Evolutionary conservation across 805 yeast species (phyloP), one percentile per base, ranked within the genome.

Genomic region (Brettanomyces custersianus): DNA sequence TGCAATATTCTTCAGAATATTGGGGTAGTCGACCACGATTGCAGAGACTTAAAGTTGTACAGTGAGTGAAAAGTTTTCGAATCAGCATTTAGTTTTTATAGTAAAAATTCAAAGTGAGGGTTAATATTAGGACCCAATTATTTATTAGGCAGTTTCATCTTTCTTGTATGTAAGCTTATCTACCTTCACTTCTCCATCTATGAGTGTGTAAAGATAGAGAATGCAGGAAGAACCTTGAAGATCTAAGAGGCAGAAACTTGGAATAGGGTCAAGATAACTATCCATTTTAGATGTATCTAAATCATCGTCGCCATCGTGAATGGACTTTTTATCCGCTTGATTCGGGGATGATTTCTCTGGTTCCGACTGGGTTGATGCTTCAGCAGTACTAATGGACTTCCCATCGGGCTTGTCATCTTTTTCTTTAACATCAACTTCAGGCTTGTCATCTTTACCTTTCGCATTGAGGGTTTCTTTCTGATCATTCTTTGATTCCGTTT

Each of bases 161-260:
- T 77, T 78, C 28, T 78, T 63, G 49, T 77, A 80, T 20, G 74
- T 72, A 31, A 85, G 81, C 59, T 87, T 87, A 54, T 90, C 96
- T 15, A 92, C 96, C 54, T 83, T 84, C 23, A 92, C 88, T 40
- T 86, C 94, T 2, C 79, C 86, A 42, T 77, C 79, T 28, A 81
- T 65, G 48, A 78, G 66, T 9, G 92, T 82, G 65, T 92, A 92
- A 40, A 92, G 81, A 59, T 82, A 92, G 20, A 88, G 65, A 1
- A 88, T 82, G 46, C 95, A 80, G 2, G 72, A 70, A 0, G 77
- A 57, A 0, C 84, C 90, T 50, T 81, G 85, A n/a, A 87, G 74
- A 50, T 92, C 97, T 45, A 90, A 53, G 22, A 90, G 65, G 50
- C 95, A 87, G 56, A 92, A 90, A 36, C 95, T 83, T 4, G 97